Conservation (phyloP, 1,284 basidiomycete genomes). For the Pulchroboletus neoregius region DNA sequence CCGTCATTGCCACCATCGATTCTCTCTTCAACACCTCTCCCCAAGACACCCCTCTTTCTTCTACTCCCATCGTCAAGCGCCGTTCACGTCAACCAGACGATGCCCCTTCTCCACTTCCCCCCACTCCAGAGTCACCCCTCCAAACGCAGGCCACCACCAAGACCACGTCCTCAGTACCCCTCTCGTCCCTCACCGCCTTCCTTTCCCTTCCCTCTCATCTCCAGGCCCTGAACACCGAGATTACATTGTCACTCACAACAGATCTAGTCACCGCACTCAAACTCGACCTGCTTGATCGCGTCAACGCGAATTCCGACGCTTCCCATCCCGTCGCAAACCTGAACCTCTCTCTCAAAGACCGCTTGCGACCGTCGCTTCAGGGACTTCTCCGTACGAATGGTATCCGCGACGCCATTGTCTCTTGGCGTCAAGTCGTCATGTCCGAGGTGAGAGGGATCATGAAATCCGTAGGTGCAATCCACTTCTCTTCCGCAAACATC, state of each 20-base stretch:
- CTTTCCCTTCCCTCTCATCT: slow-evolving; percentile 67
- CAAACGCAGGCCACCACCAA: slow-evolving; percentile 11
- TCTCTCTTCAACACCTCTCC: slow-evolving; percentile 52
- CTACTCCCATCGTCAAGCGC: slow-evolving; percentile 5
- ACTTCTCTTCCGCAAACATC: slow-evolving; percentile 8
- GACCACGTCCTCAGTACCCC: slow-evolving; percentile 36
- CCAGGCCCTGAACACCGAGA: slow-evolving; percentile 61
- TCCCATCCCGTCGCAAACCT: slow-evolving; percentile 33
- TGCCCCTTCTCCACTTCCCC: slow-evolving; percentile 28
- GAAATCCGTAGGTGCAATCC: slow-evolving; percentile 44
- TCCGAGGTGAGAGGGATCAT: slow-evolving; percentile 62
- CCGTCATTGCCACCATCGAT: slow-evolving; percentile 72
- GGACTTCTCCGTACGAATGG: slow-evolving; percentile 76
- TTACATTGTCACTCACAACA: slow-evolving; percentile 72
- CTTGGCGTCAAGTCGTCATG: slow-evolving; percentile 78
- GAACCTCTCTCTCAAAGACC: slow-evolving; percentile 49
- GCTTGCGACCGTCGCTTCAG: slow-evolving; percentile 66
- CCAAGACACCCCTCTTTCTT: not conserved
- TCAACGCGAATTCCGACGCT: slow-evolving; percentile 32
- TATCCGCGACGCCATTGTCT: slow-evolving; percentile 61
- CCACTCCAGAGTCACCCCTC: slow-evolving; percentile 34
- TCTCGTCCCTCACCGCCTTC: slow-evolving; percentile 70
- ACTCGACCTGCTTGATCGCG: slow-evolving; percentile 59
- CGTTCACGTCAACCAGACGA: slow-evolving; percentile 17
- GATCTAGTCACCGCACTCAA: slow-evolving; percentile 73